Evolutionary conservation across 2,329 filamentous ascomycete genomes (phyloP).

Genomic region (Tothia fuscella): DNA sequence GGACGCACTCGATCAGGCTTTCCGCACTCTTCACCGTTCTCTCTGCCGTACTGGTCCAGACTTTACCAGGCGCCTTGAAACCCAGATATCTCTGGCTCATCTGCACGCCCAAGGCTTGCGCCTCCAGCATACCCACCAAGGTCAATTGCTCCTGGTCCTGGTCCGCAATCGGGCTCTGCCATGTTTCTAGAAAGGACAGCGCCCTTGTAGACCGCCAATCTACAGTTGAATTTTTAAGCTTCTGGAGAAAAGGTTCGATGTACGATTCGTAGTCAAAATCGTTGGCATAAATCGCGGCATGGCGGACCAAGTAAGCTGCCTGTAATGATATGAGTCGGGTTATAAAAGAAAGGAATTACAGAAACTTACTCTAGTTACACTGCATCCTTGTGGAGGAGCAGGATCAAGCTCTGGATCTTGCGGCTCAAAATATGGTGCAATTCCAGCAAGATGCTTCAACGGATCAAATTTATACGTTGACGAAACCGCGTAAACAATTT

Average conservation of each 20-base stretch:
- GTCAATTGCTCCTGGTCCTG: constrained; percentile 49
- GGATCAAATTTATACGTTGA: constrained; percentile 38
- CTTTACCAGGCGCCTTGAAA: constrained; percentile 39
- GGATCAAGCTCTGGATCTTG: constrained; percentile 35
- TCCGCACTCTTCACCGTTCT: constrained; percentile 47
- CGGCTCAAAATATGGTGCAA: constrained; percentile 39
- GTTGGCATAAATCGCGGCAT: constrained; percentile 41
- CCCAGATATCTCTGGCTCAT: constrained; percentile 46
- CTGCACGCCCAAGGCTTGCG: constrained; percentile 46
- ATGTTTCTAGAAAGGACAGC: constrained; percentile 44
- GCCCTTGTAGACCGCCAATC: constrained; percentile 46
- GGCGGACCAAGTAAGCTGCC: constrained; percentile 36
- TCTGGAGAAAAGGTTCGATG: constrained; percentile 40
- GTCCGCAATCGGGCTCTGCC: constrained; percentile 44
- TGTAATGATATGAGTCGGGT: not conserved
- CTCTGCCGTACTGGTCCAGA: constrained; percentile 54
- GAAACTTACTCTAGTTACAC: constrained; percentile 30
- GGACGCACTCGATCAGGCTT: constrained; percentile 46
- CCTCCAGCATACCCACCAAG: constrained; percentile 48
- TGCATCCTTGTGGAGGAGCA: constrained; percentile 37
- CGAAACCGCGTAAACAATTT: constrained; percentile 2
- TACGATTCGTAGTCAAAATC: constrained; percentile 41
- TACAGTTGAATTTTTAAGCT: constrained; percentile 46
- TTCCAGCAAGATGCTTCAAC: constrained; percentile 37
- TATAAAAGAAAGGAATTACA: not conserved